Evolutionary conservation across 1,284 basidiomycete genomes (phyloP), one percentile per base, ranked within the genome.

Genomic region (Puccinia hordei): DNA sequence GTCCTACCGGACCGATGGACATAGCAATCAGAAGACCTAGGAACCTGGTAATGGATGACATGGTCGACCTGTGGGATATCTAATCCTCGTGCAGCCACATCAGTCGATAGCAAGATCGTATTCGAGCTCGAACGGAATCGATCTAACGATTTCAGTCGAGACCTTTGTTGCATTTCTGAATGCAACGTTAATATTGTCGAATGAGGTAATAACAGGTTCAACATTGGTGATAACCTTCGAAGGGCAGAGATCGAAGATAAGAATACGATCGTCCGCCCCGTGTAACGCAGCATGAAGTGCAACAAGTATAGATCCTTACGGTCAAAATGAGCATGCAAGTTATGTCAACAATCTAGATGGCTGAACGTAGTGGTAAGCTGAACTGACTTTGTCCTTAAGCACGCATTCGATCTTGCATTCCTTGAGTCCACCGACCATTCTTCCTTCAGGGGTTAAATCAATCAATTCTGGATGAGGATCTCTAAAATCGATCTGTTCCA

Each of bases 91-190:
- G 92, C 90, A 1, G 92, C 91, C 27, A 93, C 90, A 84, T 93
- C 92, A 0, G 92, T 92, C 0, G 91, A 91, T 17, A 93, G 88
- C 38, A 99, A 90, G 49, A 98, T 90, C 0, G 91, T 91, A 82
- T 92, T 91, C 0, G 89, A 85, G 0, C 88, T 89, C 0, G 89
- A 88, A 83, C 92, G 93, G 89, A 98, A 97, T 79, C 46, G 51
- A 84, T 99, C 97, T 44, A 99, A 90, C 83, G 96, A 96, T 87
- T 95, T 97, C 35, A 99, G 88, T n/a, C 97, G 91, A 84, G 98
- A 94, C 71, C 94, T 90, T 85, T 99, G 97, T 86, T 98, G 95
- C 81, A 99, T 88, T 83, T 97, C 93, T 0, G 94, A 97, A 87
- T 99, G 96, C 22, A 99, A 87, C 0, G 94, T 92, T 84, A 90